Percentiles rank a stretch among this genome's conserved stretches.
Conservation (phyloP, 2,329 filamentous ascomycete species). For the Orbilia javanica region DNA sequence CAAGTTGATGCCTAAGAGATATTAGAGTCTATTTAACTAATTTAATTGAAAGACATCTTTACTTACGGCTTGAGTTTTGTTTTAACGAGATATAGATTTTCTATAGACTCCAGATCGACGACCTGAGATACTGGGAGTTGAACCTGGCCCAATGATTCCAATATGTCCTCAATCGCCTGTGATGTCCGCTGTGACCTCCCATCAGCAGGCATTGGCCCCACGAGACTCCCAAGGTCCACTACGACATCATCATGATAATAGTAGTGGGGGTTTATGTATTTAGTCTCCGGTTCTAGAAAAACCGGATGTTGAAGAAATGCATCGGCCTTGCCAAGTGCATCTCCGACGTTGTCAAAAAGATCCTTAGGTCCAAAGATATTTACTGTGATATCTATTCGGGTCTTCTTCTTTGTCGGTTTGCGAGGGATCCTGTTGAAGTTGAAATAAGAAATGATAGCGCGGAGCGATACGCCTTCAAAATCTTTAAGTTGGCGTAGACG, state of each 20-base stretch:
- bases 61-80: constrained; percentile 1
- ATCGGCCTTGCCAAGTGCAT: neutral
- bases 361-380: constrained; percentile 9
- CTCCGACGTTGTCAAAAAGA: neutral
- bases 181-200: neutral
- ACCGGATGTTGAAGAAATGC: constrained; percentile 50
- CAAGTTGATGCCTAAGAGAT: constrained; percentile 14
- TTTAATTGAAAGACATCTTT: too few relatives aligned
- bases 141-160: neutral
- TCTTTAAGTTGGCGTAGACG: neutral
- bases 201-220: constrained; percentile 26
- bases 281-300: constrained; percentile 7
- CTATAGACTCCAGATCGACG: neutral
- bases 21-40: too few relatives aligned
- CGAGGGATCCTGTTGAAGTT: neutral
- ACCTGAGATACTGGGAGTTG: neutral
- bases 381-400: constrained; percentile 3
- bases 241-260: constrained; percentile 18
- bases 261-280: constrained; percentile 56
- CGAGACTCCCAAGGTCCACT: constrained; percentile 45
- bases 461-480: neutral
- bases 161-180: neutral
- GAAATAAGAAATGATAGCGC: neutral
- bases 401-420: neutral
- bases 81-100: neutral